phyloP scores from a whole-genome alignment of 352 stramenopile species.

The Elongisporangium prolatum region DNA sequence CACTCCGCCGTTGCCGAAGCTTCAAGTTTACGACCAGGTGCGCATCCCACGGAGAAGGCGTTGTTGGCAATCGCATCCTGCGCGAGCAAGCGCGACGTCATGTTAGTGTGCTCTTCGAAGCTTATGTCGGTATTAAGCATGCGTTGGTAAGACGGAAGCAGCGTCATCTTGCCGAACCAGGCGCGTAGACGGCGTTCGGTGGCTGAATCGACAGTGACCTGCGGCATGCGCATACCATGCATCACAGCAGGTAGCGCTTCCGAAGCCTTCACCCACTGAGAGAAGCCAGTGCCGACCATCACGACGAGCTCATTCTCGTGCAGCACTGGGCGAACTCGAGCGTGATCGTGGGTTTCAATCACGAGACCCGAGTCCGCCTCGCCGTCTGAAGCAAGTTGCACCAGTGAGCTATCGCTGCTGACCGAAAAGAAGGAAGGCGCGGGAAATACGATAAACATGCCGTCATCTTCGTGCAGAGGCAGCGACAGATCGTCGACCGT shows the following conservation, averaged over 20 bases:
- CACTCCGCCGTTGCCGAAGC: constrained; percentile 30
- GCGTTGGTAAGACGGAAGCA: constrained; percentile 9
- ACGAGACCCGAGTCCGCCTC: constrained; percentile 34
- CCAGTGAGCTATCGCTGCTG: constrained; percentile 9
- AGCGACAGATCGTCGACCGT: constrained; percentile 35
- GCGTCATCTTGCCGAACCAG: constrained; percentile 13
- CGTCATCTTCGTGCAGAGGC: constrained; percentile 49
- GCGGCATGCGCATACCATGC: constrained; percentile 15
- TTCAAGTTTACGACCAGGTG: constrained; percentile 28
- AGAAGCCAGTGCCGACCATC: constrained; percentile 18
- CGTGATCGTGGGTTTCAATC: constrained; percentile 15
- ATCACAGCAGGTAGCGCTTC: constrained; percentile 11
- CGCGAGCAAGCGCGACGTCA: background rate
- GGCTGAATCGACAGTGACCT: constrained; percentile 1
- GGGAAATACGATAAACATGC: constrained; percentile 48
- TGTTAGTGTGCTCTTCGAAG: constrained; percentile 9
- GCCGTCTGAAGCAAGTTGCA: constrained; percentile 15
- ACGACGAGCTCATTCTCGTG: constrained; percentile 16
- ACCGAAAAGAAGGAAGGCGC: constrained; percentile 45
- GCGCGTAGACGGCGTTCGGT: constrained; percentile 3
- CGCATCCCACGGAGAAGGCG: constrained; percentile 25
- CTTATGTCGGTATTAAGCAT: constrained; percentile 5
- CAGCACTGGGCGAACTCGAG: constrained; percentile 6
- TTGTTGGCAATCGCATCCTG: background rate
- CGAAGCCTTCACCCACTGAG: constrained; percentile 9